Conservation (phyloP, 768 basidiomycete species). For the Filobasidium wieringae region DNA sequence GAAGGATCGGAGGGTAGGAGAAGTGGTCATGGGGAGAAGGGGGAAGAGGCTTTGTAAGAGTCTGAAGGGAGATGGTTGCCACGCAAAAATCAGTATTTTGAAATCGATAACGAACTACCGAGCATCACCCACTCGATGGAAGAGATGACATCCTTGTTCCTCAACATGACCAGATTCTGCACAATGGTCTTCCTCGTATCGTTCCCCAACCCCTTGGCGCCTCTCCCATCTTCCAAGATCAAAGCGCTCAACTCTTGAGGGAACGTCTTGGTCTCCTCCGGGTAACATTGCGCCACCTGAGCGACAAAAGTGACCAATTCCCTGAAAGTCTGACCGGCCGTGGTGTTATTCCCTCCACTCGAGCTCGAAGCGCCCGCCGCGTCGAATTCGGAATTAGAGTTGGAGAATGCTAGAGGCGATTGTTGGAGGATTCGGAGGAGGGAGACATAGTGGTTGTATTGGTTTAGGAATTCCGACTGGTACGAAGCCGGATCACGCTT, state of each 20-base stretch:
- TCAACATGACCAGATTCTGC: slow-evolving; percentile 81
- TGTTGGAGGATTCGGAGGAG: slow-evolving; percentile 72
- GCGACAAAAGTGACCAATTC: slow-evolving; percentile 85
- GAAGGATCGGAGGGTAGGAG: slow-evolving; percentile 64
- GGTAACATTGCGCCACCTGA: slow-evolving; percentile 90
- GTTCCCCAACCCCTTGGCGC: slow-evolving; percentile 44
- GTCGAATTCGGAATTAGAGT: slow-evolving; percentile 11
- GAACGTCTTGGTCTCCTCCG: slow-evolving; percentile 74
- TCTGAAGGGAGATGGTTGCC: slow-evolving; percentile 41
- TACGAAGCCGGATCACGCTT: slow-evolving; percentile 84
- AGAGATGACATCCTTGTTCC: slow-evolving; percentile 82
- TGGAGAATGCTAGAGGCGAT: slow-evolving; percentile 46
- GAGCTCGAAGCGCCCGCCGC: slow-evolving; percentile 7
- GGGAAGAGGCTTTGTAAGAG: slow-evolving; percentile 86
- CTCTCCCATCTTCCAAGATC: slow-evolving; percentile 48
- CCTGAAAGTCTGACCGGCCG: slow-evolving; percentile 56
- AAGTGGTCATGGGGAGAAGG: slow-evolving; percentile 83
- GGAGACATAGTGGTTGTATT: slow-evolving; percentile 90
- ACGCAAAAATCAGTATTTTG: background rate
- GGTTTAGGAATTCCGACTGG: slow-evolving; percentile 88
- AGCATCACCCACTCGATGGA: slow-evolving; percentile 66
- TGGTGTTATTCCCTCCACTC: slow-evolving; percentile 12
- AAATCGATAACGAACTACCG: background rate
- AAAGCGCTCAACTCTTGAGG: slow-evolving; percentile 66
- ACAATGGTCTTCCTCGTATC: slow-evolving; percentile 76